Evolutionary conservation across 2,329 filamentous ascomycete species (phyloP), one percentile per base, ranked within the genome.

Genomic region (Pseudogymnoascus sp.): DNA sequence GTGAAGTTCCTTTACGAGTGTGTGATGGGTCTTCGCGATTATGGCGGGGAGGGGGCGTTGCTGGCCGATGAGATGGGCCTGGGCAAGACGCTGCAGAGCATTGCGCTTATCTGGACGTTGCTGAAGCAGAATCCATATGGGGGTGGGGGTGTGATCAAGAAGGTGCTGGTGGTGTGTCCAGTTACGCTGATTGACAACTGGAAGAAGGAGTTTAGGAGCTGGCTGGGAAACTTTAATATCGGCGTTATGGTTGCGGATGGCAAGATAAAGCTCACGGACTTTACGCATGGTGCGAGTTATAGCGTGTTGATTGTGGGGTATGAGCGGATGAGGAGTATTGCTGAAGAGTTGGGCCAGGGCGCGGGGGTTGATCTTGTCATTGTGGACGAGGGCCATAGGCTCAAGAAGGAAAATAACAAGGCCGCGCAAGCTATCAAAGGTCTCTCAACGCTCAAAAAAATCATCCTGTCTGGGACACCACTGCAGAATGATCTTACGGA

Each of bases 401-500:
- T 99, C 79, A 99, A 99, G 78, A 99, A 97, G 66, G 88, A 96
- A 67, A 92, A 97, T 61, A 95, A 93, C 44, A 90, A 91, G 66
- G 82, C 97, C 0, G 96, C 97, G 65, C 89, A 91, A 61, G 92
- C 93, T 0, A 97, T 96, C 40, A 84, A 92, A 60, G 80, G 97
- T 0, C 81, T 99, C 1, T 42, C 38, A 21, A 97, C 94, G 0
- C 61, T 65, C 3, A 68, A 67, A 50, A 61, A 70, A 63, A 66
- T 74, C 60, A 70, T 74, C 35, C 61, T 74, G n/a, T 72, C 72
- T n/a, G 94, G 94, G 8, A 99, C 94, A 0, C 94, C 94, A 0
- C 78, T 99, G 0, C 94, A 99, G 67, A 99, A 99, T 74, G 97
- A 97, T 67, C 82, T 99, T 1, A 89, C 91, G 1, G 94, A 99